These are phyloP conservation scores for Fusarium pseudocircinatum DNA, from an alignment of 2,329 filamentous ascomycete genomes.

Conservation along the genomic window DNA sequence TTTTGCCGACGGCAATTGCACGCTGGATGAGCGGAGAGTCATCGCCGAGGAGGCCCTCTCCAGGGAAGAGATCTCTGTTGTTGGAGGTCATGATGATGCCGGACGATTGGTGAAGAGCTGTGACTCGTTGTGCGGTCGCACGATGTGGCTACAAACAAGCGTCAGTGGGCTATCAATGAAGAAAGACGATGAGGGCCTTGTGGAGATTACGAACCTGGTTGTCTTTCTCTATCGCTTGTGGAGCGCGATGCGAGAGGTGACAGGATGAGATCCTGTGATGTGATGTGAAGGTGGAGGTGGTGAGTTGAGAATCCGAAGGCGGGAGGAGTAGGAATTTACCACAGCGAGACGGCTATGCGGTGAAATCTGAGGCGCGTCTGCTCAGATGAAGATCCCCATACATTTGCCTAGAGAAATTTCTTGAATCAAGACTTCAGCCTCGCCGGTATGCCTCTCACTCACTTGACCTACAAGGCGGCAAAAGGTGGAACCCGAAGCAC, in stretches of 20 bases:
- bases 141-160: rapidly evolving
- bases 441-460: background rate
- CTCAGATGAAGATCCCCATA: rapidly evolving
- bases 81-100: background rate
- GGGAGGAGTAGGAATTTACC: rapidly evolving
- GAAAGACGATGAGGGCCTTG: rapidly evolving
- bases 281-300: background rate
- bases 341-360: rapidly evolving
- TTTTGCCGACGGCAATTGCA: too few species aligned
- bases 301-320: rapidly evolving
- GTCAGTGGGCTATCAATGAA: rapidly evolving
- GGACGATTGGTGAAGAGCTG: background rate
- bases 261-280: background rate
- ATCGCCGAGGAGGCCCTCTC: too few species aligned
- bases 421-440: background rate
- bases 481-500: background rate
- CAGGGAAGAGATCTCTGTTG: too few species aligned
- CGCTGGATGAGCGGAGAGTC: too few species aligned
- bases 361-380: rapidly evolving
- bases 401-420: rapidly evolving
- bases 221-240: background rate
- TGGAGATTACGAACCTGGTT: too few species aligned
- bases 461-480: background rate
- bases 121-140: background rate
- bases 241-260: background rate